Base-by-base conservation (phyloP, 352 stramenopile genomes). In the Phytopythium oedochilum region DNA sequence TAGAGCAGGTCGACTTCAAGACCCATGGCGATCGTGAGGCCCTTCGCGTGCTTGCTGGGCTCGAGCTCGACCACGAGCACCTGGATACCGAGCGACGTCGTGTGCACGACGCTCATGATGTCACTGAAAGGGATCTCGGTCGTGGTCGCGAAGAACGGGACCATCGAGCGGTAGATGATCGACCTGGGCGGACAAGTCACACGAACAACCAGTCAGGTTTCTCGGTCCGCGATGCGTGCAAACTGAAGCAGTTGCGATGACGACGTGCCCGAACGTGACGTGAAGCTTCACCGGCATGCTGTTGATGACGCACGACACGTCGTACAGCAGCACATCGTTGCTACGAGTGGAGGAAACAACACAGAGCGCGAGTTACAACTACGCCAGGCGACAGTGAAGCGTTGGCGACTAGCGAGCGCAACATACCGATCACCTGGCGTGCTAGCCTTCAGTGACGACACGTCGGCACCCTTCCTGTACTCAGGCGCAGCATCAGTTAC, bases 321-420 rank as follows among this genome's bases (percentile, higher is more conserved):
- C 84, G 54, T 92, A 92, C 8, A 94, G 67, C 36, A 94, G 53
- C 36, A 91, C 83, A 44, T 88, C 86, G n/a, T 70, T 71, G 42
- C 79, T 83, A 23, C 9, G 18, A n/a, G 14, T 5, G 18, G 20
- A 46, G 29, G 7, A 12, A 29, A 14, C 3, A n/a, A 9, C n/a
- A 10, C 8, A 46, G 23, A 42, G 4, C 2, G 15, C 26, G 49
- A 15, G 25, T 40, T 38, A 61, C 8, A 44, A 10, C 29, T 23
- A 25, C 15, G 25, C 3, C 53, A 34, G 35, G 15, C 2, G 32
- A 53, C 25, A 14, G 47, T 11, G n/a, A 50, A 25, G 25, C 9
- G n/a, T 39, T 23, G n/a, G 29, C 36, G 17, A 34, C 18, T 14
- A 17, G 32, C n/a, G 18, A 46, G n/a, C 47, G 18, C 5, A 42